Conservation (phyloP, 1,139 yeast species). For the Hanseniaspora uvarum region DNA sequence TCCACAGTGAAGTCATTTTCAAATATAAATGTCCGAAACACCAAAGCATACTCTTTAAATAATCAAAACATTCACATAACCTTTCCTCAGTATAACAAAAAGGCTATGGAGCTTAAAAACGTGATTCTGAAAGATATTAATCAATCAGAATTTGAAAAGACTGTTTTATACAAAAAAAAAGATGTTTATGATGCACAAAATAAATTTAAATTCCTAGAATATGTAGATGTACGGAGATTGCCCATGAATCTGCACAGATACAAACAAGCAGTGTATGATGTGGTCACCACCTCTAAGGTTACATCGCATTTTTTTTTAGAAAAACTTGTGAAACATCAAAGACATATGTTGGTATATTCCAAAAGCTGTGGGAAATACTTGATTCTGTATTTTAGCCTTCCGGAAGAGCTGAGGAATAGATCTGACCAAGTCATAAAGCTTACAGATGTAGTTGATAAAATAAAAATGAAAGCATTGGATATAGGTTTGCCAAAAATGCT, state of each 20-base stretch:
- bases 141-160: neutral
- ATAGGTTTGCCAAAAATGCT: slow-evolving; percentile 5
- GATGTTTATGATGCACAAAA: neutral
- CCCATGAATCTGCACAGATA: slow-evolving; percentile 24
- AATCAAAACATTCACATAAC: slow-evolving; percentile 9
- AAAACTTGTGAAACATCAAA: slow-evolving; percentile 11
- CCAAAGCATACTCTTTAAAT: neutral
- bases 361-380: slow-evolving; percentile 1
- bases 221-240: slow-evolving; percentile 24
- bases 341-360: slow-evolving; percentile 16
- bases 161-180: neutral
- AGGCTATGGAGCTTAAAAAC: slow-evolving; percentile 7
- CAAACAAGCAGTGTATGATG: neutral
- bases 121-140: neutral
- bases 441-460: slow-evolving; percentile 1
- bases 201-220: slow-evolving; percentile 24
- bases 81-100: neutral
- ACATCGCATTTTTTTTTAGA: slow-evolving; percentile 17
- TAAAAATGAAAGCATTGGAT: slow-evolving; percentile 11
- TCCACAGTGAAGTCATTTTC: neutral
- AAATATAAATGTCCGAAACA: neutral
- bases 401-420: neutral
- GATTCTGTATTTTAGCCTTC: slow-evolving; percentile 2
- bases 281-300: slow-evolving; percentile 13
- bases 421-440: neutral